Evolutionary conservation across 345 rosid genomes (phyloP).

Genomic region (Populus tremula): DNA sequence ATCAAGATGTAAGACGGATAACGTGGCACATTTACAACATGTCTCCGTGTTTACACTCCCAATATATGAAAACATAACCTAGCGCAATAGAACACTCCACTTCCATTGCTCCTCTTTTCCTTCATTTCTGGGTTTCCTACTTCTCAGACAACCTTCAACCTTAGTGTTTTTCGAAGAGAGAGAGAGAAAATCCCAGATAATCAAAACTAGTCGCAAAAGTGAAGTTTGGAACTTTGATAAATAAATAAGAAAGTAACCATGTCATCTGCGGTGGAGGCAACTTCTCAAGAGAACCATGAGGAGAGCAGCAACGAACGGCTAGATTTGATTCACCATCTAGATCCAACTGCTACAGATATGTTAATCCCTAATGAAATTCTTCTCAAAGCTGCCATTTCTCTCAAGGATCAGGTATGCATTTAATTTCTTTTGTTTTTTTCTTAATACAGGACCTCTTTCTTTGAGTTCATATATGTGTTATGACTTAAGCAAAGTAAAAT

Average conservation of each 20-base stretch:
- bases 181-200: neutral
- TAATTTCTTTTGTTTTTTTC: neutral
- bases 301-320: slow-evolving; percentile 23
- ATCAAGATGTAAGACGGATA: neutral
- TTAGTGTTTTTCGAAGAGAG: too few species aligned
- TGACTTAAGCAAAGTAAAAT: too few species aligned
- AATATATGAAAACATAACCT: neutral
- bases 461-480: too few species aligned
- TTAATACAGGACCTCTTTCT: neutral
- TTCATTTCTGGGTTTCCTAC: neutral
- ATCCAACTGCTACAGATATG: slow-evolving; percentile 34
- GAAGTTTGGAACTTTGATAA: neutral
- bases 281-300: slow-evolving; percentile 33
- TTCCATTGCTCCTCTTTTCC: neutral
- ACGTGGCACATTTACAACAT: neutral
- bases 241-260: neutral
- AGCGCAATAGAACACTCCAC: neutral
- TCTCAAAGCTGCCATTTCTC: slow-evolving; percentile 63
- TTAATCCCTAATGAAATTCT: slow-evolving; percentile 43
- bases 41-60: slow-evolving; percentile 5
- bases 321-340: slow-evolving; percentile 33
- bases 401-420: slow-evolving; percentile 57
- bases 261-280: slow-evolving; percentile 41
- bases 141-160: too few species aligned
- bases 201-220: neutral